Evolutionary conservation across 2,329 filamentous ascomycete genomes (phyloP), one percentile per base, ranked within the genome.

Genomic region (Aureobasidium sp.): DNA sequence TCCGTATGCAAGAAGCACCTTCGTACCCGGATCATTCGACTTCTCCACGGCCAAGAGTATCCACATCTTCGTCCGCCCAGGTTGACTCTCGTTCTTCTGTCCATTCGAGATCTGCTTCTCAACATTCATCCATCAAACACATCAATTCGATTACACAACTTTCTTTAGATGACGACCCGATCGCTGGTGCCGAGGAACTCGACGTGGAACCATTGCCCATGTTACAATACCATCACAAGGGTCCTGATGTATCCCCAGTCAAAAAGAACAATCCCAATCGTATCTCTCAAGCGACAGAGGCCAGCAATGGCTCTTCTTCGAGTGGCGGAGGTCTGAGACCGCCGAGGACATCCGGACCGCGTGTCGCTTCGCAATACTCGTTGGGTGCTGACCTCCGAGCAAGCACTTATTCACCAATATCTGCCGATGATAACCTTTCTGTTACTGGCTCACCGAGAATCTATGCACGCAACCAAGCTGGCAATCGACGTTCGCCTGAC

Each of bases 281-380:
- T 22, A 57, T 56, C 4, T 67, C 64, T 12, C 65, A 66, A 38
- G 61, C 61, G 55, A 65, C 65, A 0, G 56, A 61, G 2, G 58
- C 58, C 22, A 67, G 65, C 14, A 55, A 47, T 8, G 63, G 58
- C 6, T 69, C 66, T 5, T 57, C 51, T 65, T 69, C 58, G 57
- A 56, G 55, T 37, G 55, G 51, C 14, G 58, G 57, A 19, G 37
- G 32, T 34, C 54, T 62, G 19, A 56, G 57, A 21, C 61, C 73
- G 55, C 73, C 78, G 59, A 80, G 70, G 62, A 80, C 74, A 55
- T 81, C 80, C 12, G 66, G 86, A 57, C 78, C 79, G 35, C 79
- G 90, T 48, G 90, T 90, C 4, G 77, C 77, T 21, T 95, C 90
- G 11, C 76, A 84, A 4, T 90, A 90, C 67, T 93, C 88, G 2